Percentiles rank a stretch among this genome's conserved stretches.
Conservation (phyloP, 1,139 yeast species). For the Yamadazyma blattariae region DNA sequence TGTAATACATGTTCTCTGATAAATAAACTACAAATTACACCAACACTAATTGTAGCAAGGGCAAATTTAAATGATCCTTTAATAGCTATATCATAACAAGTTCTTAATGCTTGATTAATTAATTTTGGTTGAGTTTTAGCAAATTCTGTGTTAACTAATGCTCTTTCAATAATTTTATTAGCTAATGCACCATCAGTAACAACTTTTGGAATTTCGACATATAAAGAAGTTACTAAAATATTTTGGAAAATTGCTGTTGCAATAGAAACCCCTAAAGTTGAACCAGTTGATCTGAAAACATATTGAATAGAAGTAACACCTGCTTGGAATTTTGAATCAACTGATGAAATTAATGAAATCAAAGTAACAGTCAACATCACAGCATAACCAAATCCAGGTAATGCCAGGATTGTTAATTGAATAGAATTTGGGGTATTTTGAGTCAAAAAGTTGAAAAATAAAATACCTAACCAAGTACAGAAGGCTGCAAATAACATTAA, state of each 20-base stretch:
- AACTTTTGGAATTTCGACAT: constrained; percentile 19
- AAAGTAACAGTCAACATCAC: constrained; percentile 64
- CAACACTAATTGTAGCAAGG: constrained; percentile 33
- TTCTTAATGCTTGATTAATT: constrained; percentile 42
- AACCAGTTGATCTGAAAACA: constrained; percentile 72
- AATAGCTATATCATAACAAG: constrained; percentile 50
- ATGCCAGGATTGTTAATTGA: constrained; percentile 32
- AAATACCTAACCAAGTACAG: constrained; percentile 44
- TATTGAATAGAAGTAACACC: constrained; percentile 74
- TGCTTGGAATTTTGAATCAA: constrained; percentile 62
- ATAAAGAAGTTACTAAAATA: constrained; percentile 19
- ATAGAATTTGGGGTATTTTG: constrained; percentile 39
- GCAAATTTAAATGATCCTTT: constrained; percentile 53
- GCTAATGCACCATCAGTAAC: constrained; percentile 33
- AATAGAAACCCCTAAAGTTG: constrained; percentile 67
- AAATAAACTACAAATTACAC: constrained; percentile 32
- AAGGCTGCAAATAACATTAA: constrained; percentile 46
- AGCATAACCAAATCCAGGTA: constrained; percentile 60
- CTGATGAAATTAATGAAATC: constrained; percentile 64
- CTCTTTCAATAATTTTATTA: constrained; percentile 43
- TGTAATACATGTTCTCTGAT: constrained; percentile 47
- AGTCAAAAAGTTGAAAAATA: constrained; percentile 34
- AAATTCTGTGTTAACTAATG: constrained; percentile 58
- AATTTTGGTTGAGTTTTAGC: constrained; percentile 45
- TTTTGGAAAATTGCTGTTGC: constrained; percentile 65